Percentiles rank a stretch among this genome's conserved stretches.
Evolutionary conservation across 306 rosid genomes (phyloP).

Genomic region (Styphnolobium japonicum): DNA sequence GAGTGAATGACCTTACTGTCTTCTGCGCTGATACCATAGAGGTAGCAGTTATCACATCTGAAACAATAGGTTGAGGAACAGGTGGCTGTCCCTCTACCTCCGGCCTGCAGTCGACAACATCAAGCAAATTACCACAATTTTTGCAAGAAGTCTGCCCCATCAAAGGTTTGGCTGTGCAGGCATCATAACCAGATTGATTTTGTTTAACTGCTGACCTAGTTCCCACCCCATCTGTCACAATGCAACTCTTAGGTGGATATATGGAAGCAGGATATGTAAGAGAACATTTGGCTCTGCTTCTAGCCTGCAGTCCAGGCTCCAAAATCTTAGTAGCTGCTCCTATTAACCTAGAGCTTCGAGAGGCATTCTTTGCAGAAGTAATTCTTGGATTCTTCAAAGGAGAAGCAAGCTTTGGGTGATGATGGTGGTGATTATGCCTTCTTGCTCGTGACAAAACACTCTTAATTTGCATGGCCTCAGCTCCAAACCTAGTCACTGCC

Average conservation of each 20-base stretch:
- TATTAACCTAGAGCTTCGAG: constrained; percentile 69
- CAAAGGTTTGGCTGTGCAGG: constrained; percentile 31
- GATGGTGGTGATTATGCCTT: constrained; percentile 38
- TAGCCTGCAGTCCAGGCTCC: constrained; percentile 81
- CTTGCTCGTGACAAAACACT: constrained; percentile 68
- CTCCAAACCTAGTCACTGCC: constrained; percentile 67
- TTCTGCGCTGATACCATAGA: constrained; percentile 43
- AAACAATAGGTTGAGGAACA: constrained; percentile 29
- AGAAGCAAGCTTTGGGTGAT: constrained; percentile 62
- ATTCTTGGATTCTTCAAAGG: constrained; percentile 66
- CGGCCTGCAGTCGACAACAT: constrained; percentile 40
- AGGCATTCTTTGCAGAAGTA: constrained; percentile 48
- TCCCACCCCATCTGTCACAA: constrained; percentile 15
- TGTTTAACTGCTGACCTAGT: constrained; percentile 23
- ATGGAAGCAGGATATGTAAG: constrained; percentile 47
- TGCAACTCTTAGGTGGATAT: constrained; percentile 30
- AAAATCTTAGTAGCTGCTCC: constrained; percentile 85
- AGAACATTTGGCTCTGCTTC: constrained; percentile 49
- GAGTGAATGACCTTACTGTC: constrained; percentile 26
- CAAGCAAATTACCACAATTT: constrained; percentile 60
- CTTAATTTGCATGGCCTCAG: constrained; percentile 73
- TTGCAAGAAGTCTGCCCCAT: constrained; percentile 61
- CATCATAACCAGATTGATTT: constrained; percentile 36
- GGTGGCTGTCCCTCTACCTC: constrained; percentile 35
- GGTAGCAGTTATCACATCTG: constrained; percentile 35